Evolutionary conservation across 1,139 yeast species (phyloP), one percentile per base, ranked within the genome.

Genomic region (Hyphopichia burtonii): DNA sequence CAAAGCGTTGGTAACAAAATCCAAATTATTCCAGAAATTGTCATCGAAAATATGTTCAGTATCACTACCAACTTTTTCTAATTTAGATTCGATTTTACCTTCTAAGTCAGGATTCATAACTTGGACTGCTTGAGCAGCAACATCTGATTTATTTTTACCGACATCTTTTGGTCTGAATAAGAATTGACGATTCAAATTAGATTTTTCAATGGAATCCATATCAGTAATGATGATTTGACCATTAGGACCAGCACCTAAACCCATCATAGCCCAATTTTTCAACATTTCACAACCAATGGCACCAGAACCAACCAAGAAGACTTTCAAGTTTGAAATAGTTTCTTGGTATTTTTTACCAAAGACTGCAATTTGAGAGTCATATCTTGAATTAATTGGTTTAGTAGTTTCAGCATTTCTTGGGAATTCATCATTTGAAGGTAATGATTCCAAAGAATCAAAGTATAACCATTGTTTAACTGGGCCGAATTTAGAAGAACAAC

Each of bases 211-310:
- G 3, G 94, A 80, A 59, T 93, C 99, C 61, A 84, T 94, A 68
- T 93, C 99, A 34, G 99, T 93, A 37, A 94, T 84, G 40, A 69
- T 67, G 48, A 93, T 87, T 53, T 80, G 77, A 56, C 99, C 99
- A 3, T 85, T 65, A 31, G 93, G 88, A 28, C 99, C 98, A 20
- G 95, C 76, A 28, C 96, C 98, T 44, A 93, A 72, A 38, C 99
- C 99, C 82, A 91, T 78, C 80, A 93, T 78, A 8, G 99, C 97
- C 98, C 98, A 93, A 61, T 90, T 91, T 68, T 93, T 93, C 58
- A 93, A 76, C 94, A 94, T 93, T 69, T 93, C 99, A 70, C 99
- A 93, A 38, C 99, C 99, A 73, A 93, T 93, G 32, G 99, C 99
- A 60, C 99, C 99, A 2, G 98, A 82, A 40, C 99, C 99, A 34